Percentiles rank a stretch among this genome's conserved stretches.
Conservation (phyloP, 1,284 basidiomycete species). For the Ceratobasidium sp. region DNA sequence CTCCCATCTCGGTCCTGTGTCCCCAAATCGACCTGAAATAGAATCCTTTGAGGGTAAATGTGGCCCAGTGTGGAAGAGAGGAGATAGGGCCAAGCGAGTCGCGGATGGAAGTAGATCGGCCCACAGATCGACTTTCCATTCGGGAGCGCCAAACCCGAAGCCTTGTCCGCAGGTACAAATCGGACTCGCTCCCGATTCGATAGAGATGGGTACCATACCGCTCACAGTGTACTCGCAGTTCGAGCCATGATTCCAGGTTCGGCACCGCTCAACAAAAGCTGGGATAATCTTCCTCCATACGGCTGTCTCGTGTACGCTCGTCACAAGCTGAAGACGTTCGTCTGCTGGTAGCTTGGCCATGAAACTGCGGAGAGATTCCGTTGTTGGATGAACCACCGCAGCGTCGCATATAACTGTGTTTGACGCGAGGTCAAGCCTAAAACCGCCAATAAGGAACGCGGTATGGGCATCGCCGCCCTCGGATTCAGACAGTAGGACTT, state of each 20-base stretch:
- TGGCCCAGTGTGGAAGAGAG: conserved; percentile 57
- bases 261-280: conserved; percentile 58
- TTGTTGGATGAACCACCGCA: conserved; percentile 53
- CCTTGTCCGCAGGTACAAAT: conserved; percentile 61
- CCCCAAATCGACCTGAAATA: too few relatives aligned
- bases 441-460: conserved; percentile 53
- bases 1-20: too few relatives aligned
- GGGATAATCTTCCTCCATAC: conserved; percentile 60
- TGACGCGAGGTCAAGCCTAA: conserved; percentile 56
- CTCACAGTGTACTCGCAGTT: conserved; percentile 56
- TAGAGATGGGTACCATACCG: conserved; percentile 50
- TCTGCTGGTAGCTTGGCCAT: conserved; percentile 40
- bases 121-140: conserved; percentile 48
- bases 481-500: conserved; percentile 49
- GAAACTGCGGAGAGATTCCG: conserved; percentile 42
- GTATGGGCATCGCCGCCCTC: conserved; percentile 48
- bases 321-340: conserved; percentile 38
- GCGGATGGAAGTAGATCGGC: conserved; percentile 52
- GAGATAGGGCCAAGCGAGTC: conserved; percentile 58
- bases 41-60: conserved; percentile 50
- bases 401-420: conserved; percentile 57
- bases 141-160: conserved; percentile 49
- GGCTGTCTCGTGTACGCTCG: conserved; percentile 48
- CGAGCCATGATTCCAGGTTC: conserved; percentile 57
- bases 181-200: conserved; percentile 50